Base-by-base conservation (phyloP, 176 grass and related monocot genomes). In the Carex kokanica region DNA sequence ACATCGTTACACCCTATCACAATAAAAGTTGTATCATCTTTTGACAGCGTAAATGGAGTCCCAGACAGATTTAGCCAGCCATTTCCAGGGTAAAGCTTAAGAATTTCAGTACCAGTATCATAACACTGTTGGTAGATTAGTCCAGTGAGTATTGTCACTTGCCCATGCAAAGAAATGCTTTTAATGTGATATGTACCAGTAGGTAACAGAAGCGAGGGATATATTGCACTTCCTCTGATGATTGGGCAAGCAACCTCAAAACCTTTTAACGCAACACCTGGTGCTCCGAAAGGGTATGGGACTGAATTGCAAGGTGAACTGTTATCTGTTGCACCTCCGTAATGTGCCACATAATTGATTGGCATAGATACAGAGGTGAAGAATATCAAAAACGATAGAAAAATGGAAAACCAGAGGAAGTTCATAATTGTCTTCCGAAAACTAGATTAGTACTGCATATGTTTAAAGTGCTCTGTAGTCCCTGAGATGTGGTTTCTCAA, bases 1-100 rank as follows among this genome's bases (percentile, higher is more conserved):
- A 88, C 78, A 51, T 64, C 61, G 2, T 91, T 71, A 34, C 89
- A 91, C 5, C 89, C 89, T 17, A 91, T 36, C 10, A 29, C 36
- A 0, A 74, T 71, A 15, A 88, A 83, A 41, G 12, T 86, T 21
- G 87, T 91, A 41, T 40, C 27, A 64, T 80, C 6, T 18, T 80
- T 49, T 5, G 89, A 90, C 20, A 91, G 82, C 6, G 83, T 83
- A 74, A 82, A 91, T 16, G 62, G 73, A 56, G 86, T 88, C 5
- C 61, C 86, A n/a, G 20, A 6, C 23, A 91, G 83, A 78, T 36
- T 64, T 13, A 91, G 49, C 78, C 32, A 81, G 57, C 78, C 78
- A 0, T 0, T 18, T 55, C 24, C 49, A n/a, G n/a, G n/a, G n/a
- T n/a, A n/a, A n/a, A n/a, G n/a, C n/a, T n/a, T n/a, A n/a, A n/a